Evolutionary conservation across 1,139 yeast species (phyloP).

Genomic region (Pneumocystis canis): DNA sequence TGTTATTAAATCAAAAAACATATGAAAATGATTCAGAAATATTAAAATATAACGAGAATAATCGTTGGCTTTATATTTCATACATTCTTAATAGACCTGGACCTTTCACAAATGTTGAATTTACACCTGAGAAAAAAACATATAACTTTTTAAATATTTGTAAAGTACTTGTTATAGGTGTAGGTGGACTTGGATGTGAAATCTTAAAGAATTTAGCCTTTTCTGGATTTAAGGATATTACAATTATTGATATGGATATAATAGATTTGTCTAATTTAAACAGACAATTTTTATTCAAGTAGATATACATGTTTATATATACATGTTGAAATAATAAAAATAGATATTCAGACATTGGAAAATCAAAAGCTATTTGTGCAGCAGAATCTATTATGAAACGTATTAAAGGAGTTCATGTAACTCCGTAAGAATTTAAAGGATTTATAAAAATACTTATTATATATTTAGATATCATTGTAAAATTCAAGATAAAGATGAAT

Average conservation of each 20-base stretch:
- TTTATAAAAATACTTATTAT: neutral
- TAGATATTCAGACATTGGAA: conserved; percentile 55
- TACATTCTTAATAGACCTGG: conserved; percentile 3
- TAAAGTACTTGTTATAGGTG: conserved; percentile 42
- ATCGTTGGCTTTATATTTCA: conserved; percentile 5
- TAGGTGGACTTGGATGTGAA: conserved; percentile 95
- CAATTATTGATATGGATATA: conserved; percentile 89
- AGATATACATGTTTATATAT: neutral
- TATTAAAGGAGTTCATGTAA: conserved; percentile 36
- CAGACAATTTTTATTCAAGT: conserved; percentile 63
- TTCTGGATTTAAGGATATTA: conserved; percentile 58
- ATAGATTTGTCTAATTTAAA: conserved; percentile 81
- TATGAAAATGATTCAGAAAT: neutral
- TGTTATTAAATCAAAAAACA: neutral
- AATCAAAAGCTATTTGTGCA: conserved; percentile 68
- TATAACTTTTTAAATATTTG: conserved; percentile 5
- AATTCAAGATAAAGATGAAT: conserved; percentile 55
- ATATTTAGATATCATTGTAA: conserved; percentile 36
- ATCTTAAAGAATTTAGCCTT: conserved; percentile 69
- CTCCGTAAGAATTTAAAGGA: conserved; percentile 22
- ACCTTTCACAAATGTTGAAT: conserved; percentile 3
- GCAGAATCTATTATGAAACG: conserved; percentile 43
- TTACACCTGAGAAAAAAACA: neutral
- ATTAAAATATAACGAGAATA: neutral
- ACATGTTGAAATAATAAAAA: neutral